Evolutionary conservation across 1,139 yeast species (phyloP).

Genomic region (Taiozyma onychis): DNA sequence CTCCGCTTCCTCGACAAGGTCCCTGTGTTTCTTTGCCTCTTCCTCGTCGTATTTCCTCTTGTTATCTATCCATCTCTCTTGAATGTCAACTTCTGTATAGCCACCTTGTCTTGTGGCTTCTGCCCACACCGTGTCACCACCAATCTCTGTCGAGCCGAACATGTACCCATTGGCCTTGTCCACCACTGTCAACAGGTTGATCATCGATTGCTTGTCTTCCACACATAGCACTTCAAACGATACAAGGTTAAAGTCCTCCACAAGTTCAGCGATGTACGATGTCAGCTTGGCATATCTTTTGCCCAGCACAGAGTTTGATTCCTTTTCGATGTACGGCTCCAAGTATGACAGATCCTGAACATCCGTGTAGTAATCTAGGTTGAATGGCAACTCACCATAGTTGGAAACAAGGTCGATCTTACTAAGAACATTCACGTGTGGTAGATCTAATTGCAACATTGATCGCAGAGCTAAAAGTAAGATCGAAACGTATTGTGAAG

Average conservation of each 20-base stretch:
- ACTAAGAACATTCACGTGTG: conserved; percentile 87
- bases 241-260: conserved; percentile 83
- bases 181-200: conserved; percentile 62
- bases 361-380: conserved; percentile 82
- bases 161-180: conserved; percentile 93
- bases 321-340: conserved; percentile 65
- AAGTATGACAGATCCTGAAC: conserved; percentile 77
- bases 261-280: conserved; percentile 72
- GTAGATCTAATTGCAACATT: conserved; percentile 89
- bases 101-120: conserved; percentile 85
- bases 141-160: conserved; percentile 87
- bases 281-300: conserved; percentile 64
- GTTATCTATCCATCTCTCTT: conserved; percentile 92
- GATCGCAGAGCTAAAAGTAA: conserved; percentile 77
- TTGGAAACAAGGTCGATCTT: conserved; percentile 77
- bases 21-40: conserved; percentile 38
- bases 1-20: conserved; percentile 30
- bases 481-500: conserved; percentile 87
- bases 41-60: conserved; percentile 74
- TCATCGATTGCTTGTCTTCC: conserved; percentile 91
- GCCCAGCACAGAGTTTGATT: conserved; percentile 56
- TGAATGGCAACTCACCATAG: conserved; percentile 67
- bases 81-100: conserved; percentile 55
- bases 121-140: conserved; percentile 95
- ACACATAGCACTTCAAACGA: conserved; percentile 86